Evolutionary conservation across 192 early-diverging fungal genomes (phyloP), one percentile per base, ranked within the genome.

Genomic region (Backusella sp.): DNA sequence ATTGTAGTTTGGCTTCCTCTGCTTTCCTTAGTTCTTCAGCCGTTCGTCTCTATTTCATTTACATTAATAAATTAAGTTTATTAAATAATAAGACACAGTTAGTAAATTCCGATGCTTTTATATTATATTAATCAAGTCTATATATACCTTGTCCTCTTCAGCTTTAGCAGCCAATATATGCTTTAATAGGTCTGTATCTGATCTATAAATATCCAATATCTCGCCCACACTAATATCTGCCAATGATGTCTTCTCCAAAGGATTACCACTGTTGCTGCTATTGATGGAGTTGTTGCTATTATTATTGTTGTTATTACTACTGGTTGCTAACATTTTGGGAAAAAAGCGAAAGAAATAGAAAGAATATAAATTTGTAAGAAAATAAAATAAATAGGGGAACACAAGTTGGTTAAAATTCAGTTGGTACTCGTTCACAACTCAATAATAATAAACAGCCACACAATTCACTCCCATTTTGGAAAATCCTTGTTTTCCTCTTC

Each of bases 61-160:
- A 56, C n/a, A 21, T 56, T 56, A 56, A 70, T 42, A n/a, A 70
- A 70, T 70, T 66, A 32, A 66, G 15, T 66, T 19, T 34, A 66
- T 66, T 66, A 30, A 66, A 34, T 66, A 44, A 21, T 42, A 42
- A 23, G 4, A 42, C 37, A 39, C 37, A 39, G 37, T 39, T 12
- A 11, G 11, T 39, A 12, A 39, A 0, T 8, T 11, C 11, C 37
- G 37, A 39, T 39, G 3, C 0, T 39, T 70, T 39, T 37, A 69
- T 69, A 68, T 35, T 37, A 4, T 35, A 69, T 41, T 66, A 34
- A 32, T 12, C 30, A 17, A 34, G 7, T 11, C 32, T 30, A 28
- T 34, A 19, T 67, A n/a, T 71, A 79, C 78, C 53, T 79, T 79
- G 68, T 79, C 78, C 44, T 79, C 78, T 42, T 79, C 77, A 39